Base-by-base conservation (phyloP, 2,329 filamentous ascomycete genomes). In the Ophiosphaerella korrae region DNA sequence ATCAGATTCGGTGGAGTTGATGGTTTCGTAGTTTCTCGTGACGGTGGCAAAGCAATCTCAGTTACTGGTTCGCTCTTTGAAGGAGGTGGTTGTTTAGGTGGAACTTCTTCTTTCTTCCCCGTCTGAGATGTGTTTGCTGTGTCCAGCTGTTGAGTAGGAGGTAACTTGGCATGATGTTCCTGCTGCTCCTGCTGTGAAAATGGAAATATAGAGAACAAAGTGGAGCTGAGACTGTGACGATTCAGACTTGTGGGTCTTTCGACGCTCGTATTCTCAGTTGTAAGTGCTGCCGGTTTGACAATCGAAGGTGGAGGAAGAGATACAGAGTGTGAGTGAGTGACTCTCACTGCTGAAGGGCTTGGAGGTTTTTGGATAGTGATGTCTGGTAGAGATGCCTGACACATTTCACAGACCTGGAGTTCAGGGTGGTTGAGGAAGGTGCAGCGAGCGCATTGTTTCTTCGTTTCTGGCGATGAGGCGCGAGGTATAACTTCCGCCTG, bases 391-490 rank as follows among this genome's bases (percentile, higher is more conserved):
- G 62, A 44, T 11, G 62, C 66, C 24, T 64, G 58, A 49, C 70
- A 73, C 59, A 73, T 71, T 33, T 73, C 70, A 43, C 70, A 73
- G 3, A 48, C 48, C 13, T 56, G 63, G 23, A 73, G 58, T 2
- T 64, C 67, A 1, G 62, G 52, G 14, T 72, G 63, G 43, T 73
- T 73, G 13, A 73, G 50, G 49, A 73, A 73, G 7, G 70, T 73
- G 50, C 70, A 73, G 31, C 67, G 63, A 1, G 59, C 58, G 32
- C 70, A 72, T 45, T 71, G 69, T 35, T 71, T 73, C 50, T 70
- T 70, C 41, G 60, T 51, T 8, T 62, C 57, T 29, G 66, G 66
- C 24, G 67, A 58, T 3, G 63, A 42, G n/a, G 64, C 45, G n/a
- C 59, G 55, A 7, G 42, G 42, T 9, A 49, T 36, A 14, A 50